phyloP scores from a whole-genome alignment of 495 filamentous ascomycete species.

The Friedmanniomyces simplex region DNA sequence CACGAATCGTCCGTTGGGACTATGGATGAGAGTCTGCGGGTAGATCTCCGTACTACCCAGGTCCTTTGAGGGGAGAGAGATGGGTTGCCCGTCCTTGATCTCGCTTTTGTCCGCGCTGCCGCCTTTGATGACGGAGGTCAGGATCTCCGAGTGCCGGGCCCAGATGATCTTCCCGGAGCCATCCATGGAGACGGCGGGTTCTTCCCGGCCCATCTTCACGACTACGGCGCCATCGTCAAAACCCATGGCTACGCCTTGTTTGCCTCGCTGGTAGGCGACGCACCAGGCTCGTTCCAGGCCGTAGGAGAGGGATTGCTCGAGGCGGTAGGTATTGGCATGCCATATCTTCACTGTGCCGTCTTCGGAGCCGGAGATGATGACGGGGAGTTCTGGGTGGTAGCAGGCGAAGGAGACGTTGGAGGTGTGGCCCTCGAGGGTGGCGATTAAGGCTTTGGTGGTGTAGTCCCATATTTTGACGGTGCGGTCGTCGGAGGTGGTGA shows the following conservation, averaged over 20 bases:
- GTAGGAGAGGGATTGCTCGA: conserved; percentile 93
- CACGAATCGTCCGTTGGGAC: conserved; percentile 95
- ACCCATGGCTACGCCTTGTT: conserved; percentile 87
- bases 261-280: conserved; percentile 85
- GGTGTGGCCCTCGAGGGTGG: conserved; percentile 91
- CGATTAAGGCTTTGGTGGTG: conserved; percentile 93
- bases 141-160: conserved; percentile 87
- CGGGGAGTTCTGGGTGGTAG: conserved; percentile 92
- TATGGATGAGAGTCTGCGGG: conserved; percentile 85
- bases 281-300: conserved; percentile 96
- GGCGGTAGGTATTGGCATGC: conserved; percentile 92
- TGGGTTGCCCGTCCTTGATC: conserved; percentile 77
- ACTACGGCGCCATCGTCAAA: conserved; percentile 98
- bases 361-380: conserved; percentile 98
- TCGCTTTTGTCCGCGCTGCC: conserved; percentile 48
- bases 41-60: conserved; percentile 93
- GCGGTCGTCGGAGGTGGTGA: conserved; percentile 86
- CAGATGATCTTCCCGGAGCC: conserved; percentile 88
- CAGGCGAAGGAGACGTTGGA: conserved; percentile 99
- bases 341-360: conserved; percentile 97
- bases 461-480: conserved; percentile 90
- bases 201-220: conserved; percentile 93
- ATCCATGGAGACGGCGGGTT: conserved; percentile 97
- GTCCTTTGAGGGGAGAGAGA: conserved; percentile 83
- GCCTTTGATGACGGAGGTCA: conserved; percentile 90